Conservation (phyloP, 768 basidiomycete genomes). For the Fistulinella prunicolor region DNA sequence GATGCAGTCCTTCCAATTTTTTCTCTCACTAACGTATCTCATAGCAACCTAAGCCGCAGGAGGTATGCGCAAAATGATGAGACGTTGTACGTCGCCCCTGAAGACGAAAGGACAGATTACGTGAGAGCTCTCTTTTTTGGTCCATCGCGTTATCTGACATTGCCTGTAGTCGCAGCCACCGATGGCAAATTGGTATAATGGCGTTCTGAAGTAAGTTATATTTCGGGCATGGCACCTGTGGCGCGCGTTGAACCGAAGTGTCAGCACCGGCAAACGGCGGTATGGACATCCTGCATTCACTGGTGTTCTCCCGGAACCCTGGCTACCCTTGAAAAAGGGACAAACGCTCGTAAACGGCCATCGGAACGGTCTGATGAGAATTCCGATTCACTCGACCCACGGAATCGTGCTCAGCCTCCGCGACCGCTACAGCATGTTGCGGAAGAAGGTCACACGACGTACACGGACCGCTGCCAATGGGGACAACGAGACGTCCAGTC, state of each 20-base stretch:
- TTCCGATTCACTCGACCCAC: constrained; percentile 44
- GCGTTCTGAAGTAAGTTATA: constrained; percentile 75
- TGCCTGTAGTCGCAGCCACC: constrained; percentile 82
- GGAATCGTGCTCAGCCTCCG: constrained; percentile 82
- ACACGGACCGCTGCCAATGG: constrained; percentile 4
- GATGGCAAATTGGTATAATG: constrained; percentile 92
- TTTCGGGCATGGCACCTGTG: background rate
- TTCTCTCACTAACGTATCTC: constrained; percentile 1
- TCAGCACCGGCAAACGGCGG: constrained; percentile 87
- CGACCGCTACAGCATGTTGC: constrained; percentile 59
- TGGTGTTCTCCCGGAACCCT: constrained; percentile 90
- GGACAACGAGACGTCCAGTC: background rate
- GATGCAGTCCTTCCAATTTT: background rate
- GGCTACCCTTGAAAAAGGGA: constrained; percentile 88
- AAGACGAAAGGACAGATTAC: constrained; percentile 90
- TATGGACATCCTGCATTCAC: constrained; percentile 95
- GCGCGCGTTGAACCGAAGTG: constrained; percentile 3
- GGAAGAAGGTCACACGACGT: constrained; percentile 31
- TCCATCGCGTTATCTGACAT: constrained; percentile 4
- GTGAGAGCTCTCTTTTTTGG: constrained; percentile 36
- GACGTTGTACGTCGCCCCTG: constrained; percentile 91
- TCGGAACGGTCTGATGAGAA: constrained; percentile 33
- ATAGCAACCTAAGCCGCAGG: constrained; percentile 77
- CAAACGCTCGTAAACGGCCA: constrained; percentile 65
- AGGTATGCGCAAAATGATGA: constrained; percentile 94